A percentile compares a stretch with the other conserved stretches of the same genome.
phyloP scores from a whole-genome alignment of 78 protist genomes.

The Bigelowiella natans region DNA sequence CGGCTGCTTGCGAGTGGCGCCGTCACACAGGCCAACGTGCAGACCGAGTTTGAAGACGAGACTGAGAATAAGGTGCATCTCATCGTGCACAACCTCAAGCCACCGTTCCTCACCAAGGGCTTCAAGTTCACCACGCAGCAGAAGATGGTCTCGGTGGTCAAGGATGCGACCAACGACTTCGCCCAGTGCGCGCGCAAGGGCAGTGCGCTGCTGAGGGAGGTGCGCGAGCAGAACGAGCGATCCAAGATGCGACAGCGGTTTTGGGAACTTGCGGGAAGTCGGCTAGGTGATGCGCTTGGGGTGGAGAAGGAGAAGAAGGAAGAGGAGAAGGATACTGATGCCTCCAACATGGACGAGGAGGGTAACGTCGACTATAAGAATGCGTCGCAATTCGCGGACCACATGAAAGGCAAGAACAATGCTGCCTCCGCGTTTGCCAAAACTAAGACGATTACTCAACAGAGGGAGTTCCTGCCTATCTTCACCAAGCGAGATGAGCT shows the following conservation, averaged over 20 bases:
- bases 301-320: not conserved
- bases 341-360: not conserved
- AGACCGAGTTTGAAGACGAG: conserved; percentile 1
- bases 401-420: not conserved
- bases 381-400: not conserved
- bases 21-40: not conserved
- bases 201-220: not conserved
- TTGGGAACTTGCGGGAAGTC: not conserved
- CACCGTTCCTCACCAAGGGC: not conserved
- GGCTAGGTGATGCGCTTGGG: not conserved
- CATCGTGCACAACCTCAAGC: not conserved
- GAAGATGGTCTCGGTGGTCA: conserved; percentile 9
- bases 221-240: conserved; percentile 6
- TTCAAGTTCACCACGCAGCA: not conserved
- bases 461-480: conserved; percentile 86
- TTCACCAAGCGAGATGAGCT: conserved; percentile 51
- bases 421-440: conserved; percentile 67
- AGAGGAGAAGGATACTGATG: not conserved
- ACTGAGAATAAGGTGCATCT: not conserved
- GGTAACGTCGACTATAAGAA: not conserved
- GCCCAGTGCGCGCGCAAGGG: not conserved
- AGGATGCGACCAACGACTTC: conserved; percentile 10
- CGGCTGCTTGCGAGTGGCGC: not conserved
- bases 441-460: conserved; percentile 64
- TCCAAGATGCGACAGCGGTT: not conserved